Evolutionary conservation across 768 basidiomycete genomes (phyloP), one percentile per base, ranked within the genome.

Genomic region (Chalciporus piperatus): DNA sequence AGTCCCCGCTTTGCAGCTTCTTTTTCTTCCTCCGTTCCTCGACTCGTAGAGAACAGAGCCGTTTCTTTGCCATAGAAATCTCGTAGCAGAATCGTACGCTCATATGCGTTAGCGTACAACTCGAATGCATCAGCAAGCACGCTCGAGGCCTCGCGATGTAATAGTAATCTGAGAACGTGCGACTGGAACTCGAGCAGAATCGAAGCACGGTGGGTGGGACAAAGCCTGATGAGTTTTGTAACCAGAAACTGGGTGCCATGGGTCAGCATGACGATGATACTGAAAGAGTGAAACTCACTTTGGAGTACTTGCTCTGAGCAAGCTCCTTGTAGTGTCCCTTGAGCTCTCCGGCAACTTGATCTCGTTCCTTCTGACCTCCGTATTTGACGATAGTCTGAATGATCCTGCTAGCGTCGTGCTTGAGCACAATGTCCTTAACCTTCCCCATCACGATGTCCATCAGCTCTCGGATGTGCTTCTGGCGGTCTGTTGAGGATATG

Each of bases 41-140:
- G 72, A 0, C 74, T 79, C 6, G 78, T 58, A 6, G 70, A 75
- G 68, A 96, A 92, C 27, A 98, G 70, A 3, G 78, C 74, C 1
- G 84, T 85, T 67, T 98, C 94, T 66, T 89, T 90, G 13, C 94
- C 94, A 58, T 93, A 98, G 56, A 97, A 92, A 54, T 93, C 91
- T 16, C 87, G 82, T 6, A 96, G 72, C 6, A 98, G 75, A 19
- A 92, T 73, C 0, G 85, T 79, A 17, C 91, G 82, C 60, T 96
- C 92, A 57, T 89, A 89, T 1, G 90, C 83, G 45, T 92, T 92
- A 7, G 87, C 80, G 61, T 92, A 89, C 0, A 95, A 78, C 64
- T 95, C 93, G 61, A 88, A 98, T 1, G 92, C 80, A 61, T 96
- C 93, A 1, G 92, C 88, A 11, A 98, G 76, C 8, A 92, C 86